Conservation (phyloP, 2,329 filamentous ascomycete genomes). For the Fonsecaea nubica region DNA sequence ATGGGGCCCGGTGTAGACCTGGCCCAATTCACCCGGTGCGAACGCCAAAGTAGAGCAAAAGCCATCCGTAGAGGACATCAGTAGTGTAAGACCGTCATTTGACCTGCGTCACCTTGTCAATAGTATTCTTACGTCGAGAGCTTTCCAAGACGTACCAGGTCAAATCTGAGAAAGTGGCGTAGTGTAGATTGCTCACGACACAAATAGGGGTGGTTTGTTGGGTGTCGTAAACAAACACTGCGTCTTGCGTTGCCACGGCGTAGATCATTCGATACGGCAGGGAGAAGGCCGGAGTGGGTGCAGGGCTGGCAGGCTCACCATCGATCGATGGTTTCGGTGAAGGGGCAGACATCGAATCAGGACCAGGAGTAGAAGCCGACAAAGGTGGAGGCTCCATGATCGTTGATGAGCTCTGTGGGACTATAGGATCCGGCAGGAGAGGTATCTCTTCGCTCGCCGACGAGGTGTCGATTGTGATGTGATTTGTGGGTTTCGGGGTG, state of each 20-base stretch:
- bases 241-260: slow-evolving; percentile 95
- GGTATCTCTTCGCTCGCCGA: slow-evolving; percentile 81
- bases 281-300: slow-evolving; percentile 72
- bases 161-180: slow-evolving; percentile 94
- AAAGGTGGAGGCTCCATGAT: slow-evolving; percentile 83
- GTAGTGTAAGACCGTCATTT: slow-evolving; percentile 74
- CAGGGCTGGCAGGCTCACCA: slow-evolving; percentile 53
- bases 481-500: slow-evolving; percentile 71
- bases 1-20: slow-evolving; percentile 75
- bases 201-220: slow-evolving; percentile 94
- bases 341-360: slow-evolving; percentile 51
- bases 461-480: slow-evolving; percentile 94
- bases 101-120: slow-evolving; percentile 62
- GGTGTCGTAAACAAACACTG: slow-evolving; percentile 93
- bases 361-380: slow-evolving; percentile 55
- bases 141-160: slow-evolving; percentile 72
- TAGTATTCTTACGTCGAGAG: slow-evolving; percentile 11
- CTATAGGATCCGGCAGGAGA: slow-evolving; percentile 79
- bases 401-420: slow-evolving; percentile 63
- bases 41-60: slow-evolving; percentile 96
- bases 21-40: slow-evolving; percentile 79
- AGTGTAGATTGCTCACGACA: slow-evolving; percentile 95
- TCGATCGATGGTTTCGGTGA: slow-evolving; percentile 57
- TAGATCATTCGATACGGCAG: slow-evolving; percentile 94
- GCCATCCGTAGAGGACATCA: slow-evolving; percentile 97